These are phyloP conservation scores for Saccharomyces hybrid DNA, from an alignment of 1,139 yeast species.

Conservation along the genomic window DNA sequence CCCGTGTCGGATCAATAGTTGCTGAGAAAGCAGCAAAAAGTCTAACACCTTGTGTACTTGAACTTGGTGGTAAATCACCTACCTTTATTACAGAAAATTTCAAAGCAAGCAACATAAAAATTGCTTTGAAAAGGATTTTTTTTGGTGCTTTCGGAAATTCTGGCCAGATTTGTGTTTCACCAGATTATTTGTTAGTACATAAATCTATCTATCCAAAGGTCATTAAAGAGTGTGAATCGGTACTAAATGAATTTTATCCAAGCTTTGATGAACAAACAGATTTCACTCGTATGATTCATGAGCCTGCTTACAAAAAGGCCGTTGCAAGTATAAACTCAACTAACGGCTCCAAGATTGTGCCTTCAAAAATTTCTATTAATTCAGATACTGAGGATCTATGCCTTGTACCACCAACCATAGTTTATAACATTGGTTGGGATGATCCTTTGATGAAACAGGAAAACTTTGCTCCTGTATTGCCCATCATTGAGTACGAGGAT, in stretches of 20 bases:
- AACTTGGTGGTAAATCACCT: conserved; percentile 93
- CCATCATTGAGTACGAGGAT: conserved; percentile 51
- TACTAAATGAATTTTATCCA: conserved; percentile 44
- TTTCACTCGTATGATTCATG: conserved; percentile 60
- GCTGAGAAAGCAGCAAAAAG: conserved; percentile 78
- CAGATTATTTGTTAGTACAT: conserved; percentile 72
- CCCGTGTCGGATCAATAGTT: conserved; percentile 66
- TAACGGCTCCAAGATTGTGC: conserved; percentile 46
- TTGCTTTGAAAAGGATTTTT: conserved; percentile 58
- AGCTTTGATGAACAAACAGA: conserved; percentile 33
- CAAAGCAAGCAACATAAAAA: conserved; percentile 37
- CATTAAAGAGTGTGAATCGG: conserved; percentile 38
- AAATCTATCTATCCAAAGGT: conserved; percentile 50
- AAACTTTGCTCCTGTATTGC: conserved; percentile 80
- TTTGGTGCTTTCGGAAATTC: conserved; percentile 77
- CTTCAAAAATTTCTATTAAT: conserved; percentile 48
- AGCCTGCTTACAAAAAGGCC: conserved; percentile 50
- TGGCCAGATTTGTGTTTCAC: conserved; percentile 91
- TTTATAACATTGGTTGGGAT: conserved; percentile 51
- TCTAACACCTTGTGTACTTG: conserved; percentile 74
- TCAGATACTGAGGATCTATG: conserved; percentile 36
- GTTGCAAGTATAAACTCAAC: conserved; percentile 42
- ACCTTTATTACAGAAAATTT: conserved; percentile 56
- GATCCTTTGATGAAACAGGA: conserved; percentile 74
- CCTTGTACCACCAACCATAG: conserved; percentile 68